Conservation (phyloP, 805 yeast species). For the Suhomyces xylopsoci region DNA sequence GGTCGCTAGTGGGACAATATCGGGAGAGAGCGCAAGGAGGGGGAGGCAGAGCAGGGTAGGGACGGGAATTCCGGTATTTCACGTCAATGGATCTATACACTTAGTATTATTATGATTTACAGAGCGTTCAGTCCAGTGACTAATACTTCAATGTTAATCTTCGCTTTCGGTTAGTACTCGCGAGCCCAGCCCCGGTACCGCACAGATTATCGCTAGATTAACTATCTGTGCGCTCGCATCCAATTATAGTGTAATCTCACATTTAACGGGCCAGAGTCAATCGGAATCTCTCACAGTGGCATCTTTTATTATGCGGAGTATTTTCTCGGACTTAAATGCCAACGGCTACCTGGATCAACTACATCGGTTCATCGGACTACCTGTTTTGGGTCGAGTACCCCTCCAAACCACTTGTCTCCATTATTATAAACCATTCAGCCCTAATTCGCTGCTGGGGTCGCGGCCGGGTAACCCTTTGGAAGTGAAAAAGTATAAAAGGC, state of each 20-base stretch:
- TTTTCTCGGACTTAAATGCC: neutral
- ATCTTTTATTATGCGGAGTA: neutral
- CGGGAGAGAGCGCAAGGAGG: neutral
- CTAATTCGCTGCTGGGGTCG: neutral
- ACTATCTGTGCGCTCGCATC: neutral
- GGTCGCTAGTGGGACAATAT: neutral
- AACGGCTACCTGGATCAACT: neutral
- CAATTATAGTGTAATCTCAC: neutral
- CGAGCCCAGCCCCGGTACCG: neutral
- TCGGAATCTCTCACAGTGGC: neutral
- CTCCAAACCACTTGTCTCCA: neutral
- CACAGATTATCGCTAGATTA: neutral
- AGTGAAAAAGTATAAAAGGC: conserved; percentile 1
- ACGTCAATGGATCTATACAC: neutral
- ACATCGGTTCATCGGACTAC: neutral
- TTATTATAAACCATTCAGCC: neutral
- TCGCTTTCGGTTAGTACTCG: neutral
- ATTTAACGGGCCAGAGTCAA: neutral
- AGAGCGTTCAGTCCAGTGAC: neutral
- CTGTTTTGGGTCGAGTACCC: neutral
- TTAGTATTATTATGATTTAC: neutral
- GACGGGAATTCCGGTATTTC: neutral
- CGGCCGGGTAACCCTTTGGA: conserved; percentile 10
- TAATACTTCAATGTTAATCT: neutral
- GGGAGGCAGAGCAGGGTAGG: neutral